Evolutionary conservation across 2,329 filamentous ascomycete genomes (phyloP), one percentile per base, ranked within the genome.

Genomic region (Fusarium hainanense): DNA sequence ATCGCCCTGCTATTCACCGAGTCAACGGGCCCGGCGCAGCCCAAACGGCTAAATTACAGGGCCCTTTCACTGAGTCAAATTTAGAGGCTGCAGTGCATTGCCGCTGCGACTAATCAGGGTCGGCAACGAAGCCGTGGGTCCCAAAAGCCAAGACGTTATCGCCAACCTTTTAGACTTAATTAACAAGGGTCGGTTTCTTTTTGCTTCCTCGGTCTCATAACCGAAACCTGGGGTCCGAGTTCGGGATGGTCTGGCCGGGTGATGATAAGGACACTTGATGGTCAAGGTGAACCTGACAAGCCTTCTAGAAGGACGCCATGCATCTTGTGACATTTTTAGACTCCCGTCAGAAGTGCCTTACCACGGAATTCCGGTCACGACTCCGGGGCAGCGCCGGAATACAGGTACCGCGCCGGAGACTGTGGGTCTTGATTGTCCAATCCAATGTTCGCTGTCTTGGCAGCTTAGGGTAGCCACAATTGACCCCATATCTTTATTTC

Each of bases 11-110:
- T 10, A 42, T 70, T 66, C 63, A 66, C 63, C 55, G 63, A 66
- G 63, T 66, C 63, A 66, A 60, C 41, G 34, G 34, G 34, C 30
- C 30, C 30, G 30, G 30, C 12, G 14, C 10, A 37, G 27, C 48
- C 48, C 21, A 51, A 51, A 21, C 30, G 32, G 48, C 32, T 40
- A 51, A 34, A 23, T 13, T 52, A 42, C 23, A 52, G 32, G 37
- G 21, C n/a, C 37, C 34, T 50, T 63, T 70, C 67, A 70, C 67
- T 63, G 67, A 70, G 67, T 70, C 67, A 58, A 52, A 37, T 37
- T 37, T n/a, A 37, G 34, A 37, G 34, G 10, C 34, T 37, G 18
- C 34, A 37, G 34, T 27, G 49, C n/a, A 41, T 25, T 40, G 14
- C 20, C 34, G 27, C 27, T 40, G 18, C 11, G 21, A 30, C 61